Percentiles rank a stretch among this genome's conserved stretches.
These are phyloP conservation scores for Xylaria longipes DNA, from an alignment of 495 filamentous ascomycete genomes.

Conservation along the genomic window DNA sequence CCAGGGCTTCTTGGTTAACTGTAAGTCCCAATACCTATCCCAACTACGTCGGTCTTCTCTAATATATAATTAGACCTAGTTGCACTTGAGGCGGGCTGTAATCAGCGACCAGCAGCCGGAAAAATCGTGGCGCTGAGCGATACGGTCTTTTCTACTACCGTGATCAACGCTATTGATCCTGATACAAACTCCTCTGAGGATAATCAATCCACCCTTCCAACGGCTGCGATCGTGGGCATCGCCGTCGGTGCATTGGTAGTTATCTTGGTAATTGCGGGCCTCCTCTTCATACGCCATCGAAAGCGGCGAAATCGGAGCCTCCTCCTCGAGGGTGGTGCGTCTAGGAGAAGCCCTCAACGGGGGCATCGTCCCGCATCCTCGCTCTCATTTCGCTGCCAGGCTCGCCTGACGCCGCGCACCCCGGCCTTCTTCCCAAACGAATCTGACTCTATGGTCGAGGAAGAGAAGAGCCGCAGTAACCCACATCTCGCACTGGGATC, in stretches of 20 bases:
- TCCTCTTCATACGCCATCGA: constrained; percentile 47
- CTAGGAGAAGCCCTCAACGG: background rate
- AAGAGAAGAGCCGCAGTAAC: constrained; percentile 32
- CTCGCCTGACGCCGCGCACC: constrained; percentile 48
- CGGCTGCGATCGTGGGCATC: constrained; percentile 49
- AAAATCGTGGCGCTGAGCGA: constrained; percentile 51
- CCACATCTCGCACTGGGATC: constrained; percentile 30
- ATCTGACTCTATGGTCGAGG: constrained; percentile 29
- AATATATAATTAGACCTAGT: constrained; percentile 45
- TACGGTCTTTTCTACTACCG: constrained; percentile 51
- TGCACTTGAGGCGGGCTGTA: constrained; percentile 56
- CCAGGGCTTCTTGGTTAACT: constrained; percentile 50
- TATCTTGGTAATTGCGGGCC: constrained; percentile 39
- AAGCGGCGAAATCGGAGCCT: constrained; percentile 47
- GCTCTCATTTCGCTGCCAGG: constrained; percentile 57
- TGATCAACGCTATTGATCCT: constrained; percentile 52
- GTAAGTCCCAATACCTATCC: constrained; percentile 31
- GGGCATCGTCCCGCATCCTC: constrained; percentile 45
- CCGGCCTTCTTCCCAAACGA: constrained; percentile 45
- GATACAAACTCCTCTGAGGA: constrained; percentile 25
- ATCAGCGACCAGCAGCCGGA: constrained; percentile 52
- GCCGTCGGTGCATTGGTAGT: constrained; percentile 37
- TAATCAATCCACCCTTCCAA: constrained; percentile 31
- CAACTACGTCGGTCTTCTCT: constrained; percentile 13
- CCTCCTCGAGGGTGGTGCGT: constrained; percentile 37